Conservation (phyloP, 192 early-diverging fungal species). For the Endogone sp. region DNA sequence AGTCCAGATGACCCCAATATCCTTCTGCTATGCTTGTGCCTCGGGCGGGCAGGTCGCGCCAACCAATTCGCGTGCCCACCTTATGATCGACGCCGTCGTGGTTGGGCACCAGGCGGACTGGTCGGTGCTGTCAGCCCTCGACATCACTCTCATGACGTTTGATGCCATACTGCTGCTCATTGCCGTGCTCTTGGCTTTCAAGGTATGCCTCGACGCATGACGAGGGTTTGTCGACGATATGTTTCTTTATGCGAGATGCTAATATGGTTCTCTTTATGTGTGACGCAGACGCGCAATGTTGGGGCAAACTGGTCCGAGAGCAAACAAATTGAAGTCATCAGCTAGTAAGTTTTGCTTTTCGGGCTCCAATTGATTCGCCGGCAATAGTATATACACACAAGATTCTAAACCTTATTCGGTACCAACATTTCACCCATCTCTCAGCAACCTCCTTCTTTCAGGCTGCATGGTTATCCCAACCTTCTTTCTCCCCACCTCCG, state of each 20-base stretch:
- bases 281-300: constrained; percentile 41
- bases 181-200: constrained; percentile 29
- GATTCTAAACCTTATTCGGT: background rate
- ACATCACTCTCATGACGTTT: constrained; percentile 1
- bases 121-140: constrained; percentile 23
- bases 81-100: constrained; percentile 22
- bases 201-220: too few species aligned
- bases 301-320: constrained; percentile 42
- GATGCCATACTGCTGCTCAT: constrained; percentile 16
- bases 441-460: constrained; percentile 31
- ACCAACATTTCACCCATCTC: background rate
- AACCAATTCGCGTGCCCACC: too few species aligned
- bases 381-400: too few species aligned
- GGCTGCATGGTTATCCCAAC: constrained; percentile 30
- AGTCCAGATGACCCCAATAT: background rate
- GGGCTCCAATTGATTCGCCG: too few species aligned
- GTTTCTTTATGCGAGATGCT: background rate
- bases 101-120: constrained; percentile 11
- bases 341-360: constrained; percentile 38
- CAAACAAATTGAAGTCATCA: constrained; percentile 42
- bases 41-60: too few species aligned
- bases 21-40: background rate
- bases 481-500: constrained; percentile 12
- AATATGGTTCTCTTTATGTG: too few species aligned
- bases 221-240: too few species aligned